Percentiles rank a stretch among this genome's conserved stretches.
phyloP scores from a whole-genome alignment of 2,329 filamentous ascomycete species.

The Dactylellina haptotyla region DNA sequence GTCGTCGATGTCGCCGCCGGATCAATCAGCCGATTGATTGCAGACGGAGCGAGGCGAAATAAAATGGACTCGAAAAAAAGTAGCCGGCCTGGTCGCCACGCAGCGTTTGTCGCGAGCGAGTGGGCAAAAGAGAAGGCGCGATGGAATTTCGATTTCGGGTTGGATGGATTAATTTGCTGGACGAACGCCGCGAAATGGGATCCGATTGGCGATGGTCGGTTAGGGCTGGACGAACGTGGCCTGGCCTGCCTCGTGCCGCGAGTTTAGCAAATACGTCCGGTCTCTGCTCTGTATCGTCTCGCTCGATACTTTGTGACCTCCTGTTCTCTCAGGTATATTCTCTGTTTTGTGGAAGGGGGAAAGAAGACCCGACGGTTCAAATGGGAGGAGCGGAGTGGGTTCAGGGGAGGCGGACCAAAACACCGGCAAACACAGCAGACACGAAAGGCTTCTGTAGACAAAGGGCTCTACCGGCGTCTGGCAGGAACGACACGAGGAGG shows the following conservation, averaged over 20 bases:
- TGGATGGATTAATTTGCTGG: background rate
- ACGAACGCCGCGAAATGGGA: constrained; percentile 3
- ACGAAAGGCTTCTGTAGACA: too few relatives aligned
- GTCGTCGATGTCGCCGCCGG: too few relatives aligned
- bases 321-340: too few relatives aligned
- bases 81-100: constrained; percentile 1
- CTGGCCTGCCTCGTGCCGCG: constrained; percentile 32
- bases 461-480: too few relatives aligned
- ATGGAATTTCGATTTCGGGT: background rate
- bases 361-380: too few relatives aligned
- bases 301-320: too few relatives aligned
- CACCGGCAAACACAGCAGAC: too few relatives aligned
- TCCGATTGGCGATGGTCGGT: constrained; percentile 46
- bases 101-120: background rate
- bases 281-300: too few relatives aligned
- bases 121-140: background rate
- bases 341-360: too few relatives aligned
- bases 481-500: too few relatives aligned
- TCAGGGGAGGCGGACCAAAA: too few relatives aligned
- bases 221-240: constrained; percentile 22
- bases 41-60: background rate
- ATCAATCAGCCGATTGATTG: background rate
- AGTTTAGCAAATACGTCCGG: constrained; percentile 17
- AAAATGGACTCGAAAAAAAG: background rate
- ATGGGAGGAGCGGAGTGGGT: too few relatives aligned